These are phyloP conservation scores for Chaetomium tenue DNA, from an alignment of 495 filamentous ascomycete species.

Conservation along the genomic window DNA sequence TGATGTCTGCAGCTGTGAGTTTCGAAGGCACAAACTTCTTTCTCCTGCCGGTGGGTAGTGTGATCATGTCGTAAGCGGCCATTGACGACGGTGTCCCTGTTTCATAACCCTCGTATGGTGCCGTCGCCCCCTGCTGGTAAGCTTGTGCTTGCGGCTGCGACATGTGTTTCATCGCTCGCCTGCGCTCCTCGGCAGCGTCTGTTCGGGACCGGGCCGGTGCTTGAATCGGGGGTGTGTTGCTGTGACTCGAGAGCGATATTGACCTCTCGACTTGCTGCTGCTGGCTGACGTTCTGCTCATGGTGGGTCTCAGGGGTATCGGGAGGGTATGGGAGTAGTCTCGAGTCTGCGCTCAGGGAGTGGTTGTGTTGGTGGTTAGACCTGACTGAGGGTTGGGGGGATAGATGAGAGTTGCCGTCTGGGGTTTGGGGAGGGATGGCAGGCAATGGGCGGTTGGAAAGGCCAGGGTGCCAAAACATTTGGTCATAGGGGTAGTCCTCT, in stretches of 20 bases:
- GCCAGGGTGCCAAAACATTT: slow-evolving; percentile 87
- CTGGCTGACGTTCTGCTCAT: slow-evolving; percentile 28
- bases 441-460: slow-evolving; percentile 71
- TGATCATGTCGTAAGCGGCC: slow-evolving; percentile 65
- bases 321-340: slow-evolving; percentile 32
- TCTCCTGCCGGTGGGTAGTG: slow-evolving; percentile 64
- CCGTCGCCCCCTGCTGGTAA: slow-evolving; percentile 40
- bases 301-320: slow-evolving; percentile 35
- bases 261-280: slow-evolving; percentile 73
- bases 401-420: slow-evolving; percentile 42
- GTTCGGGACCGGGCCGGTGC: slow-evolving; percentile 90
- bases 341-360: slow-evolving; percentile 44
- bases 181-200: slow-evolving; percentile 70
- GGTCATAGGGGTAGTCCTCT: slow-evolving; percentile 68
- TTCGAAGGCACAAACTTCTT: slow-evolving; percentile 87
- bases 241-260: slow-evolving; percentile 77
- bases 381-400: slow-evolving; percentile 39
- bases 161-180: slow-evolving; percentile 58
- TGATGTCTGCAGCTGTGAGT: slow-evolving; percentile 78
- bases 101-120: slow-evolving; percentile 50
- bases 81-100: slow-evolving; percentile 52
- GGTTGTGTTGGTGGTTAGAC: slow-evolving; percentile 37
- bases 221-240: slow-evolving; percentile 73
- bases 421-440: slow-evolving; percentile 61
- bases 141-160: slow-evolving; percentile 52